phyloP scores from a whole-genome alignment of 768 basidiomycete genomes.

The Tulasnella sp. region DNA sequence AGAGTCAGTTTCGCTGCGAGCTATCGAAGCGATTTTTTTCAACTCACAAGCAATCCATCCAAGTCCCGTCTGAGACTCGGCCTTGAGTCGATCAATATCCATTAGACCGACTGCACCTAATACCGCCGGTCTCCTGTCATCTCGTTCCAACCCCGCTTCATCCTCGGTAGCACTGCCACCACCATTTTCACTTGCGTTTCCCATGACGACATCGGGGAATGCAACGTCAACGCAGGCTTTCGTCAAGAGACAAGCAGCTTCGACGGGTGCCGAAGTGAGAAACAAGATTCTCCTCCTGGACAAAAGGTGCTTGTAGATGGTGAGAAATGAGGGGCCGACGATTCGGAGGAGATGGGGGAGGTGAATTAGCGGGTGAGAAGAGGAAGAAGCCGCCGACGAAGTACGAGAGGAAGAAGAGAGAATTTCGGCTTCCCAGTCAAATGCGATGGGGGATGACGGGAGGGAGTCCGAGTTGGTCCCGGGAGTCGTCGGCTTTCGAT shows the following conservation, averaged over 20 bases:
- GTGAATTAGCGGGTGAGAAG: conserved; percentile 51
- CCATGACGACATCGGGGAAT: conserved; percentile 13
- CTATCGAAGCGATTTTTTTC: not conserved
- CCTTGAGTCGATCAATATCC: conserved; percentile 55
- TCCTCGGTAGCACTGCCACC: conserved; percentile 18
- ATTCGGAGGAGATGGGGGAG: conserved; percentile 69
- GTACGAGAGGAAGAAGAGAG: not conserved
- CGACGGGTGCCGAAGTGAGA: conserved; percentile 71
- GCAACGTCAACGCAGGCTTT: conserved; percentile 30
- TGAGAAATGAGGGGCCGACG: conserved; percentile 69
- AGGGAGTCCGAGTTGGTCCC: conserved; percentile 26
- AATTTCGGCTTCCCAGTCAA: conserved; percentile 22
- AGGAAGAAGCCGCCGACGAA: not conserved
- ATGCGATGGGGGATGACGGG: conserved; percentile 23
- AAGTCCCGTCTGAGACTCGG: conserved; percentile 49
- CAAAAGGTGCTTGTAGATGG: conserved; percentile 70
- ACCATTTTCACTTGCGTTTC: conserved; percentile 12
- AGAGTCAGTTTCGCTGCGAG: not conserved
- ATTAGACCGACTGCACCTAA: conserved; percentile 74
- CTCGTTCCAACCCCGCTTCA: conserved; percentile 3
- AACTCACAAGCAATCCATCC: conserved; percentile 77
- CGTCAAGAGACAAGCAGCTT: conserved; percentile 65
- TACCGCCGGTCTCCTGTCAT: conserved; percentile 36
- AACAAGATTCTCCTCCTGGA: conserved; percentile 69
- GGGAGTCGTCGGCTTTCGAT: not conserved